These are phyloP conservation scores for Xylariomycetidae sp. DNA, from an alignment of 2,329 filamentous ascomycete genomes.

Conservation along the genomic window DNA sequence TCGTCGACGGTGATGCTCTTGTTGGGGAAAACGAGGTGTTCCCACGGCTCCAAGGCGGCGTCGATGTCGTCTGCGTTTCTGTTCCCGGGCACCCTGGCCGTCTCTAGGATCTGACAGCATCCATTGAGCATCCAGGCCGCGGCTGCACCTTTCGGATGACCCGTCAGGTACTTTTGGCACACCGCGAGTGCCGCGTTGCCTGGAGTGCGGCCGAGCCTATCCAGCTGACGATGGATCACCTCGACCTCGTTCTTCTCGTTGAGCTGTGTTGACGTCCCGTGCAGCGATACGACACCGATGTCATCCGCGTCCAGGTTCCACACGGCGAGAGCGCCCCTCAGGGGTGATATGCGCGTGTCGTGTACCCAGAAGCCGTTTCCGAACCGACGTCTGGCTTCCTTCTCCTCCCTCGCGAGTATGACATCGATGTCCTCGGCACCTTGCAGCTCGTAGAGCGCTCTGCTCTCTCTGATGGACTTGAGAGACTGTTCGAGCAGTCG, in stretches of 20 bases:
- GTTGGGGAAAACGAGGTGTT: slow-evolving; percentile 30
- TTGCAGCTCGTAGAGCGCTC: too few species aligned
- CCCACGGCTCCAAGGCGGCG: slow-evolving; percentile 18
- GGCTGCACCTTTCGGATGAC: slow-evolving; percentile 34
- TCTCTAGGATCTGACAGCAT: slow-evolving; percentile 29
- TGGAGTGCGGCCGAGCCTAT: slow-evolving; percentile 26
- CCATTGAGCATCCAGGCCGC: slow-evolving; percentile 35
- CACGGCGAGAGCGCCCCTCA: slow-evolving; percentile 30
- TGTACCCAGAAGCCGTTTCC: too few species aligned
- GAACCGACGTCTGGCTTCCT: too few species aligned
- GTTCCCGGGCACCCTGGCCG: slow-evolving; percentile 31
- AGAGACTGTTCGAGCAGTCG: slow-evolving; percentile 17
- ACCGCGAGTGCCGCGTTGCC: slow-evolving; percentile 30
- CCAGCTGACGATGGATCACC: slow-evolving; percentile 31
- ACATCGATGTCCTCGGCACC: too few species aligned
- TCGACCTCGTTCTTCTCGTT: slow-evolving; percentile 36
- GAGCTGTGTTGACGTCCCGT: slow-evolving; percentile 34
- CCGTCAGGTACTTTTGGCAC: slow-evolving; percentile 33
- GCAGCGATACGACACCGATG: slow-evolving; percentile 31
- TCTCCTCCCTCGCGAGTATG: too few species aligned
- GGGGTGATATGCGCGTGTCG: slow-evolving; percentile 24
- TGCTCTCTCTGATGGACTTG: slow-evolving; percentile 14
- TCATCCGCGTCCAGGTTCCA: slow-evolving; percentile 35
- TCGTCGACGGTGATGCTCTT: slow-evolving; percentile 6
- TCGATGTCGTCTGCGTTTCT: slow-evolving; percentile 34